These are phyloP conservation scores for Cystobasidium ongulense DNA, from an alignment of 768 basidiomycete species.

Conservation along the genomic window DNA sequence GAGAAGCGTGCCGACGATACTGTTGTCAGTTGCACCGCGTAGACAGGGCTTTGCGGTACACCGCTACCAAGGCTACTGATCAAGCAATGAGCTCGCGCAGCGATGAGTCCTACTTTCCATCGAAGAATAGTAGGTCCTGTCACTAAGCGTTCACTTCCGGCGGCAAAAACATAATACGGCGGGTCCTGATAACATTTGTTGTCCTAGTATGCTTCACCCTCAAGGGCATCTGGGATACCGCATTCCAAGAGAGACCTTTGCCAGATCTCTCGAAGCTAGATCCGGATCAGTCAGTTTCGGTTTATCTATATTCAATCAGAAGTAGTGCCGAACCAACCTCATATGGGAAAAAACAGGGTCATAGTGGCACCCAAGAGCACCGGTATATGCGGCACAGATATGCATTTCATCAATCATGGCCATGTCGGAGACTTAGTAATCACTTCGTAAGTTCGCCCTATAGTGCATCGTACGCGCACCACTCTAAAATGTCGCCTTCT, in stretches of 20 bases:
- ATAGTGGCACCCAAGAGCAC: slow-evolving; percentile 88
- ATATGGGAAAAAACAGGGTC: slow-evolving; percentile 59
- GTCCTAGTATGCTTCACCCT: slow-evolving; percentile 59
- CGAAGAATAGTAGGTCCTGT: too few species aligned
- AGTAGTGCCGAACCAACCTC: neutral
- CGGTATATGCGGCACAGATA: slow-evolving; percentile 52
- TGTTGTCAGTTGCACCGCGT: too few species aligned
- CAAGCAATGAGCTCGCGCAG: too few species aligned
- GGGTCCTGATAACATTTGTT: too few species aligned
- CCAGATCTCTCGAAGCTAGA: slow-evolving; percentile 54
- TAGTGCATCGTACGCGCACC: slow-evolving; percentile 26
- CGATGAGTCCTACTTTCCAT: too few species aligned
- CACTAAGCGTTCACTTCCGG: too few species aligned
- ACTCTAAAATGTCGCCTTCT: neutral
- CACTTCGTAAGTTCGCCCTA: slow-evolving; percentile 57
- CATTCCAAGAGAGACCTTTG: slow-evolving; percentile 65
- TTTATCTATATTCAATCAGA: neutral
- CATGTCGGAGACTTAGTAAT: slow-evolving; percentile 51
- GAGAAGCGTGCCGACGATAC: too few species aligned
- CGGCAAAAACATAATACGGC: too few species aligned
- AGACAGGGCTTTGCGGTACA: too few species aligned
- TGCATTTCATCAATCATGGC: slow-evolving; percentile 73
- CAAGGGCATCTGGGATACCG: slow-evolving; percentile 58
- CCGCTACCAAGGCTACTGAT: too few species aligned
- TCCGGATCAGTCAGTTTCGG: slow-evolving; percentile 33